Percentiles rank a stretch among this genome's conserved stretches.
Evolutionary conservation across 129 eudicot species (phyloP).

Genomic region (Cynara cardunculus): DNA sequence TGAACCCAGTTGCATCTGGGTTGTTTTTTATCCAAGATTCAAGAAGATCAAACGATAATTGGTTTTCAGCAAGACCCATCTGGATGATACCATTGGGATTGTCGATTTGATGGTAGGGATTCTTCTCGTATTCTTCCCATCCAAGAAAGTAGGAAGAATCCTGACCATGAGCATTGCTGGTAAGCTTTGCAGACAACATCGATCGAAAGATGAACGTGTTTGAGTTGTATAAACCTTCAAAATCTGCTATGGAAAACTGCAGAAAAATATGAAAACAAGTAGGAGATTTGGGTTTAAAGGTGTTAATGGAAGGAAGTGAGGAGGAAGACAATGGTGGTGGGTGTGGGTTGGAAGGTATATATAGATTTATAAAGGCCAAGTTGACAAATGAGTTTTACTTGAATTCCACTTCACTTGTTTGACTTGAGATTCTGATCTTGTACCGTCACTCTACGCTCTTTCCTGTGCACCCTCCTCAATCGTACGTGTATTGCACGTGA

Average conservation of each 20-base stretch:
- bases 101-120: conserved; percentile 50
- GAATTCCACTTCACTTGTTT: conserved; percentile 31
- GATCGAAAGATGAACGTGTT: not conserved
- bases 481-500: conserved; percentile 18
- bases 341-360: conserved; percentile 24
- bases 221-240: too few relatives aligned
- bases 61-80: conserved; percentile 96
- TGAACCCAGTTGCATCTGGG: conserved; percentile 66
- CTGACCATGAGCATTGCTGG: conserved; percentile 74
- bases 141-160: conserved; percentile 93
- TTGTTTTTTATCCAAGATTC: conserved; percentile 70
- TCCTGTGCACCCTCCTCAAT: not conserved
- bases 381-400: conserved; percentile 14
- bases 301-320: conserved; percentile 3
- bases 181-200: conserved; percentile 63
- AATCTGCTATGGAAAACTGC: too few relatives aligned
- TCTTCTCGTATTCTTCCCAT: conserved; percentile 96
- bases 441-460: conserved; percentile 13
- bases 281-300: not conserved
- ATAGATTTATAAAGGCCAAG: conserved; percentile 11
- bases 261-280: too few relatives aligned
- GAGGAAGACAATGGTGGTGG: conserved; percentile 17
- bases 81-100: conserved; percentile 85
- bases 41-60: conserved; percentile 73
- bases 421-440: conserved; percentile 23